Evolutionary conservation across 2,329 filamentous ascomycete species (phyloP).

Genomic region (Talaromyces sp.): DNA sequence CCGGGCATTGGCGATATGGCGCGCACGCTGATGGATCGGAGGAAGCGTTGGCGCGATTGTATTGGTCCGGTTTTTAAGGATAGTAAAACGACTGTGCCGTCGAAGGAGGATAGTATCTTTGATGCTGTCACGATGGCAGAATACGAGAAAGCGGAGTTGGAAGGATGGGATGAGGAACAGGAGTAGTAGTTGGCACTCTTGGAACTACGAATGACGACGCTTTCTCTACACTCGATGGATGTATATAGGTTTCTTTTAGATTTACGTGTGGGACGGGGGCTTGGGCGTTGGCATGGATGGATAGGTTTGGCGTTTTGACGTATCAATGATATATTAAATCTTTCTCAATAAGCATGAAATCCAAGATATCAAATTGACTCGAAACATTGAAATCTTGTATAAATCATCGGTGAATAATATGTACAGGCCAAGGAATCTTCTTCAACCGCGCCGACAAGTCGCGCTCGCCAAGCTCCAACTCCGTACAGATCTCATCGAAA

Average conservation of each 20-base stretch:
- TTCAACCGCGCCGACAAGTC: conserved; percentile 41
- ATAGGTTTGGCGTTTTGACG: neutral
- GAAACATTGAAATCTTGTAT: too few relatives aligned
- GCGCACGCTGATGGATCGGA: conserved; percentile 85
- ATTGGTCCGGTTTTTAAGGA: conserved; percentile 89
- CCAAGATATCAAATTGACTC: neutral
- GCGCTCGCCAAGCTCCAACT: conserved; percentile 44
- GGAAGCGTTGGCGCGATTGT: conserved; percentile 81
- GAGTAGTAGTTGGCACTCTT: conserved; percentile 43
- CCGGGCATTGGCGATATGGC: conserved; percentile 80
- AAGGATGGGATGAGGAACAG: conserved; percentile 75
- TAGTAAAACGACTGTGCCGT: conserved; percentile 70
- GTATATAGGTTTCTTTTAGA: neutral
- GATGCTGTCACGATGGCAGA: conserved; percentile 66
- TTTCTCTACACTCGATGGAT: neutral
- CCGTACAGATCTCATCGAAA: conserved; percentile 48
- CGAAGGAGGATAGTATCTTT: conserved; percentile 67
- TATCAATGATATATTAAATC: neutral
- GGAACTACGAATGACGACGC: neutral
- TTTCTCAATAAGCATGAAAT: neutral
- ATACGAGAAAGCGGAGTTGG: conserved; percentile 68
- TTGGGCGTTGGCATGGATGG: neutral
- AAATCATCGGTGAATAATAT: conserved; percentile 42
- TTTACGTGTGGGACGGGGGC: neutral
- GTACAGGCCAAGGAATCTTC: conserved; percentile 38